A percentile compares a stretch with the other conserved stretches of the same genome.
These are phyloP conservation scores for Lachnellula cervina DNA, from an alignment of 2,329 filamentous ascomycete genomes.

Conservation along the genomic window DNA sequence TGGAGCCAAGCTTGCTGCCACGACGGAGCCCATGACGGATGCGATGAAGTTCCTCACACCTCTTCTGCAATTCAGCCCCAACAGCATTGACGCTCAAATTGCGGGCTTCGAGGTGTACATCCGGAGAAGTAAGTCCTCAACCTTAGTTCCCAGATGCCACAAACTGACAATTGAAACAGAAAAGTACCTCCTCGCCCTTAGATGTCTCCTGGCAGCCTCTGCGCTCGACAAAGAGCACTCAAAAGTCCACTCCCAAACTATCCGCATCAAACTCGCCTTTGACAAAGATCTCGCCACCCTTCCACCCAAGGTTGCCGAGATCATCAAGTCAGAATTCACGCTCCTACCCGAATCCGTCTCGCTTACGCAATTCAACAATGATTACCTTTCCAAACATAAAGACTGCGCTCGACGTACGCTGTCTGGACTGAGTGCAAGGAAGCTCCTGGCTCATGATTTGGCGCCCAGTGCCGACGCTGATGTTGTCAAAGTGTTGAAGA, in stretches of 20 bases:
- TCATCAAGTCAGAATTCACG: conserved; percentile 65
- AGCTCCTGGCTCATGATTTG: conserved; percentile 52
- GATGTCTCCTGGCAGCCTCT: conserved; percentile 72
- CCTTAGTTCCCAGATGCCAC: background rate
- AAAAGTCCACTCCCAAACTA: conserved; percentile 68
- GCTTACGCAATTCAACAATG: conserved; percentile 60
- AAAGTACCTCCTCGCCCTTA: conserved; percentile 82
- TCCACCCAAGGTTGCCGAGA: conserved; percentile 59
- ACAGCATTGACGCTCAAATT: conserved; percentile 75
- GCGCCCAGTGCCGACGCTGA: conserved; percentile 55
- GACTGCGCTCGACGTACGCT: conserved; percentile 58
- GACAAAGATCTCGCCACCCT: conserved; percentile 55
- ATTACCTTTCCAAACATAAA: conserved; percentile 59
- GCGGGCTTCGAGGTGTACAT: conserved; percentile 88
- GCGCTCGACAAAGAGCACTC: conserved; percentile 65
- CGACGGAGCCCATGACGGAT: conserved; percentile 75
- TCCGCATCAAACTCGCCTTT: conserved; percentile 62
- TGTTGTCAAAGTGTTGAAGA: conserved; percentile 53
- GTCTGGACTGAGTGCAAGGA: conserved; percentile 56
- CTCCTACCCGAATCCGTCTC: conserved; percentile 53
- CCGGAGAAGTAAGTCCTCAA: conserved; percentile 61
- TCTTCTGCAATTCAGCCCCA: conserved; percentile 75
- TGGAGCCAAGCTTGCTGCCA: conserved; percentile 74
- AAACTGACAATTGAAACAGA: conserved; percentile 45
- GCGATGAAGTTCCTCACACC: conserved; percentile 82